These are phyloP conservation scores for Skeletonema tropicum DNA, from an alignment of 108 stramenopile genomes.

Conservation along the genomic window DNA sequence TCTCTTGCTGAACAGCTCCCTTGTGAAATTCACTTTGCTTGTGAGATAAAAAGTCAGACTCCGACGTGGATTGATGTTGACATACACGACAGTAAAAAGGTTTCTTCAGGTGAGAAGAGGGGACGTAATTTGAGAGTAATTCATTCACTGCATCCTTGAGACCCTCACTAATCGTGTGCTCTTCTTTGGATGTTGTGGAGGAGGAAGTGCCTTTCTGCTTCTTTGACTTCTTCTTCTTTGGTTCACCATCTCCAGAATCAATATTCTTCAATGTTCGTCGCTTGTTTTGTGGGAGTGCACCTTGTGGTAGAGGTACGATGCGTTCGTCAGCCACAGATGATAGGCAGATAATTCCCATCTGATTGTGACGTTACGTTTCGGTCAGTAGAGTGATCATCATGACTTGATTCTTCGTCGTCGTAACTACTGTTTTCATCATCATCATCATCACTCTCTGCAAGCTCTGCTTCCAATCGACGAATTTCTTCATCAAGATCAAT, in stretches of 20 bases:
- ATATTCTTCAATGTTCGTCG: conserved; percentile 24
- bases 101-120: conserved; percentile 72
- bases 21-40: conserved; percentile 73
- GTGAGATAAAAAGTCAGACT: conserved; percentile 73
- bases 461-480: conserved; percentile 71
- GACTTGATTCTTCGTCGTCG: conserved; percentile 38
- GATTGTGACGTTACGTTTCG: background rate
- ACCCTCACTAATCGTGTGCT: conserved; percentile 47
- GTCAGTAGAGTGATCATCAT: conserved; percentile 29
- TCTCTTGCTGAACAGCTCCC: conserved; percentile 71
- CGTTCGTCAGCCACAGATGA: conserved; percentile 66
- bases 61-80: conserved; percentile 59
- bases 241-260: conserved; percentile 16
- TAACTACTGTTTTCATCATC: conserved; percentile 23
- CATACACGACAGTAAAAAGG: conserved; percentile 93
- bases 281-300: conserved; percentile 50
- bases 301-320: conserved; percentile 63
- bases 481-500: conserved; percentile 85
- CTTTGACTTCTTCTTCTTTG: conserved; percentile 39
- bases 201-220: conserved; percentile 22
- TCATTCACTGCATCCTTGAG: conserved; percentile 79
- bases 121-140: conserved; percentile 71
- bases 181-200: conserved; percentile 11
- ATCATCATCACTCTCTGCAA: conserved; percentile 40
- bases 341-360: conserved; percentile 57